These are phyloP conservation scores for Millerozyma miso DNA, from an alignment of 805 yeast genomes.

Conservation along the genomic window DNA sequence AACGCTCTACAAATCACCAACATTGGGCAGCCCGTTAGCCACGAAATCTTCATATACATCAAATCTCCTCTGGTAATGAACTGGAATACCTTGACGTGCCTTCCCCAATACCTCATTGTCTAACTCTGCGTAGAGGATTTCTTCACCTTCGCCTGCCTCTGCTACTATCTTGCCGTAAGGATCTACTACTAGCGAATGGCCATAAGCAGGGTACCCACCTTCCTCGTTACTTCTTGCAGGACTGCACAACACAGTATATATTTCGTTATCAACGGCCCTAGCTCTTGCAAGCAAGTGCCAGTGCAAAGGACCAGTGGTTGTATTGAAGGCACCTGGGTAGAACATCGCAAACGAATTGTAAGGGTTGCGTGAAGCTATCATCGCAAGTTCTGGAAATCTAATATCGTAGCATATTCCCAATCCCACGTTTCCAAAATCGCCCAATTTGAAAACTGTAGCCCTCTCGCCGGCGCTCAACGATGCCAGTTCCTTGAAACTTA, in stretches of 20 bases:
- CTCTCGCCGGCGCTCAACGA: slow-evolving; percentile 75
- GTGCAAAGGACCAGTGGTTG: slow-evolving; percentile 79
- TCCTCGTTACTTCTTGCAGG: slow-evolving; percentile 74
- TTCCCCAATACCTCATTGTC: slow-evolving; percentile 37
- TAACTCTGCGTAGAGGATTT: slow-evolving; percentile 38
- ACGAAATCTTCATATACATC: slow-evolving; percentile 39
- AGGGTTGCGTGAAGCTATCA: slow-evolving; percentile 56
- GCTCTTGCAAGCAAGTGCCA: slow-evolving; percentile 75
- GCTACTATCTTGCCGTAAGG: slow-evolving; percentile 40
- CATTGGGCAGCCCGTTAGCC: slow-evolving; percentile 23
- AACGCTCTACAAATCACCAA: slow-evolving; percentile 19
- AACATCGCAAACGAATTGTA: slow-evolving; percentile 69
- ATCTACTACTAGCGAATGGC: slow-evolving; percentile 42
- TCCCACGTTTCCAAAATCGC: slow-evolving; percentile 68
- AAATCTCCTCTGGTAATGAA: slow-evolving; percentile 39
- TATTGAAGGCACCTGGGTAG: slow-evolving; percentile 82
- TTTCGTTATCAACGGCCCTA: slow-evolving; percentile 72
- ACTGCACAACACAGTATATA: slow-evolving; percentile 73
- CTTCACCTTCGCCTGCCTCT: slow-evolving; percentile 46
- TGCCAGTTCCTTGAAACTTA: slow-evolving; percentile 78
- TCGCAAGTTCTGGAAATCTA: slow-evolving; percentile 75
- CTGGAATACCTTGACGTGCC: slow-evolving; percentile 38
- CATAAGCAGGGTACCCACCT: slow-evolving; percentile 43
- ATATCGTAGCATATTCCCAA: slow-evolving; percentile 83
- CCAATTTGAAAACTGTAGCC: slow-evolving; percentile 71